Evolutionary conservation across 768 basidiomycete genomes (phyloP), one percentile per base, ranked within the genome.

Genomic region (Serendipita vermifera): DNA sequence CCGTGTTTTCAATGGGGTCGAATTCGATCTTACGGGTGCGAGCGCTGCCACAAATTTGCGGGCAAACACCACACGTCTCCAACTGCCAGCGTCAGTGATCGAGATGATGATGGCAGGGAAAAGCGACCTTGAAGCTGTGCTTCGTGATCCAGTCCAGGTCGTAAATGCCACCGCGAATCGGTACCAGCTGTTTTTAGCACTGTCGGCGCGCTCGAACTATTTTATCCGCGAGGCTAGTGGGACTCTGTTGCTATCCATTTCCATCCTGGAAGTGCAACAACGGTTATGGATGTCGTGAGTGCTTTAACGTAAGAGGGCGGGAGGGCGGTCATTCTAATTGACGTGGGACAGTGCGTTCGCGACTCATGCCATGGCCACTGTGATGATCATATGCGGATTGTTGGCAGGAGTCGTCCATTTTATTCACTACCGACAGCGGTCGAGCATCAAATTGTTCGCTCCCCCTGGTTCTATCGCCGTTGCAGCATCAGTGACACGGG

Each of bases 221-320:
- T 51, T 51, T 51, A 29, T 51, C 4, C 1, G 22, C 22, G 46
- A 51, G 24, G 7, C 9, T 15, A 51, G 46, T 26, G 46, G 46
- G 5, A 7, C 9, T 7, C 24, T 9, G 9, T 20, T 51, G 22
- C 6, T 51, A 9, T n/a, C n/a, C n/a, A 29, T 26, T 51, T 1
- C 20, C 9, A 51, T 51, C 29, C 24, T 29, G 7, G 46, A 51
- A 29, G 31, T 51, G 22, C 46, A 51, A 29, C 15, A 51, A 29
- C 24, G 46, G 2, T n/a, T 51, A 51, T 51, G 46, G 46, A 22
- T 51, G 46, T 17, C 46, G 46, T 51, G 29, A 17, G 46, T 51
- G 29, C 22, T 26, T 7, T 51, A 7, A 4, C 15, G 7, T 17
- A 26, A 26, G 22, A 1, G n/a, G n/a, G n/a, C n/a, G n/a, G n/a